Evolutionary conservation across 2,329 filamentous ascomycete genomes (phyloP).

Genomic region (Neodidymelliopsis sp.): DNA sequence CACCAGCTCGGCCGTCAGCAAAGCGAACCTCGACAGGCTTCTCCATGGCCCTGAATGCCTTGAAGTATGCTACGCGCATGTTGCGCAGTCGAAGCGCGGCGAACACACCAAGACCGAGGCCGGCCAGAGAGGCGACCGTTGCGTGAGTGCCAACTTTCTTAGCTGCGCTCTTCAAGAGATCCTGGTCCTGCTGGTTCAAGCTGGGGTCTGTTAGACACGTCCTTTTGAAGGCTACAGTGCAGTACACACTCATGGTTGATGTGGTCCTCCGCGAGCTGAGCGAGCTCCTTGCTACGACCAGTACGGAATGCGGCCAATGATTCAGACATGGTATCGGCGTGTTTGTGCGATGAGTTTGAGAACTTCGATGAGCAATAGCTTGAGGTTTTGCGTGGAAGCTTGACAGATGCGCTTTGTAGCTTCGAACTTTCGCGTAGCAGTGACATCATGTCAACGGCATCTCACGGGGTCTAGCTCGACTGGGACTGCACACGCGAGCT

Average conservation of each 20-base stretch:
- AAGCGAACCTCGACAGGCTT: constrained; percentile 70
- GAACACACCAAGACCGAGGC: constrained; percentile 64
- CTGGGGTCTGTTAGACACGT: constrained; percentile 20
- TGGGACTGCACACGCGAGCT: constrained; percentile 8
- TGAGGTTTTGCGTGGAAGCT: neutral
- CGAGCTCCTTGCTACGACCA: constrained; percentile 37
- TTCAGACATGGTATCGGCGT: constrained; percentile 32
- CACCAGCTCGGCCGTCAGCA: constrained; percentile 66
- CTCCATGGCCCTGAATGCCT: constrained; percentile 66
- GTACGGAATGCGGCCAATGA: constrained; percentile 43
- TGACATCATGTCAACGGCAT: constrained; percentile 7
- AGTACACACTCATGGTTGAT: constrained; percentile 43
- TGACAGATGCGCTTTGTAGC: constrained; percentile 6
- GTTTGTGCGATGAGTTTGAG: neutral
- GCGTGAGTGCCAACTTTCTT: constrained; percentile 63
- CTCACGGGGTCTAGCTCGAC: constrained; percentile 4
- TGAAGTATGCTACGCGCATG: constrained; percentile 66
- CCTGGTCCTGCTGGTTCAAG: constrained; percentile 65
- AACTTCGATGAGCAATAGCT: neutral
- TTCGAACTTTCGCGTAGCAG: constrained; percentile 7
- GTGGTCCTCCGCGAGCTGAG: constrained; percentile 42
- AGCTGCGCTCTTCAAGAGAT: constrained; percentile 64
- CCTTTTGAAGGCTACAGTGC: neutral
- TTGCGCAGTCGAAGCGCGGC: constrained; percentile 63
- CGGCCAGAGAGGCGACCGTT: constrained; percentile 65